Conservation (phyloP, 2,329 filamentous ascomycete species). For the Ceratocystis ficicola region DNA sequence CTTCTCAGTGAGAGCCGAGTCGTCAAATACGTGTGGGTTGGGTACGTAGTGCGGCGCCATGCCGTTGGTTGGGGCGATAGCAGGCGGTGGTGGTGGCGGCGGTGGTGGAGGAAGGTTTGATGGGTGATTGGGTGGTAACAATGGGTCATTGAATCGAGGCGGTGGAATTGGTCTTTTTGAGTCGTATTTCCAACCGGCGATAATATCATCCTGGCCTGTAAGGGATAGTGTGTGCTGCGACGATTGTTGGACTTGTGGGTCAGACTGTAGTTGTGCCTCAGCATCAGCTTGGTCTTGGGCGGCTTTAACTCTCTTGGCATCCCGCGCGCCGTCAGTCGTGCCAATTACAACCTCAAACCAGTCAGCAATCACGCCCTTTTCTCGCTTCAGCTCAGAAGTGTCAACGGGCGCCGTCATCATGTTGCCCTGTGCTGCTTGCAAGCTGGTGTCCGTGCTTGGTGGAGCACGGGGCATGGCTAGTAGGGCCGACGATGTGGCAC, state of each 20-base stretch:
- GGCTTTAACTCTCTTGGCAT: conserved; percentile 15
- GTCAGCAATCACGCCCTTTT: conserved; percentile 83
- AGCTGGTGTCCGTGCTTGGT: conserved; percentile 31
- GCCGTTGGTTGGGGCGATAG: conserved; percentile 35
- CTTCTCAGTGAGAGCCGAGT: conserved; percentile 64
- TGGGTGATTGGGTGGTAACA: conserved; percentile 17
- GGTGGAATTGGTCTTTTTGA: conserved; percentile 12
- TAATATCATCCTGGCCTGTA: conserved; percentile 29
- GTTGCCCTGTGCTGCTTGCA: conserved; percentile 42
- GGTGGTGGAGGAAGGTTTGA: conserved; percentile 22
- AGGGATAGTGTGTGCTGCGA: conserved; percentile 23
- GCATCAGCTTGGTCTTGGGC: conserved; percentile 23
- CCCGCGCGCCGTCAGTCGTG: conserved; percentile 57
- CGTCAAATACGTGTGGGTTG: conserved; percentile 46
- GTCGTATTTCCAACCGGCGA: conserved; percentile 22
- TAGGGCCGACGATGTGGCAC: conserved; percentile 38
- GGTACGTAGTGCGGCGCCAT: conserved; percentile 50
- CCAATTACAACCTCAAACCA: conserved; percentile 80
- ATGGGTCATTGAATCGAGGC: conserved; percentile 18
- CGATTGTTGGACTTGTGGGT: conserved; percentile 17
- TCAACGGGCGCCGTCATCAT: conserved; percentile 58
- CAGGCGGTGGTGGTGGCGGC: conserved; percentile 28
- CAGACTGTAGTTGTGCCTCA: conserved; percentile 5
- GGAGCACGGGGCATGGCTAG: conserved; percentile 28
- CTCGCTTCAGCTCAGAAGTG: conserved; percentile 71